Evolutionary conservation across 129 eudicot genomes (phyloP).

Genomic region (Scalesia atractyloides): DNA sequence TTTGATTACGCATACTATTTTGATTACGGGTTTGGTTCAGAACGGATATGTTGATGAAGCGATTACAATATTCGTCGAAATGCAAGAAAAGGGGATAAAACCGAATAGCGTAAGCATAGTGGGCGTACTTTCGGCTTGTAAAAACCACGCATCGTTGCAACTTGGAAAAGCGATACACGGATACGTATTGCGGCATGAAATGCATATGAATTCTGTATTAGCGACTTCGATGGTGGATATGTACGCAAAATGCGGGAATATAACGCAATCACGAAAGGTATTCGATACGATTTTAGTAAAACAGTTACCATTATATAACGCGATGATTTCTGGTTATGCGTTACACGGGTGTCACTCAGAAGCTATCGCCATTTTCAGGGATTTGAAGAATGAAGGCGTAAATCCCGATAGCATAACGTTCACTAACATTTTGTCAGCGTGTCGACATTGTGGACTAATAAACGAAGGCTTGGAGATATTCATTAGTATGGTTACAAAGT

Average conservation of each 20-base stretch:
- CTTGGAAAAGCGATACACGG: conserved; percentile 64
- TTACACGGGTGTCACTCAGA: conserved; percentile 58
- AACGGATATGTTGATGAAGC: conserved; percentile 51
- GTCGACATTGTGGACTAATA: conserved; percentile 59
- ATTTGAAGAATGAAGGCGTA: conserved; percentile 36
- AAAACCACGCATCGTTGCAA: conserved; percentile 44
- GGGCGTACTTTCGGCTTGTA: conserved; percentile 56
- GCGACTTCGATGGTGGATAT: conserved; percentile 76
- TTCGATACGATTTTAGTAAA: conserved; percentile 40
- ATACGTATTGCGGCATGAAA: conserved; percentile 42
- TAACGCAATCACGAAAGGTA: conserved; percentile 49
- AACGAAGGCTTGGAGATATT: conserved; percentile 52
- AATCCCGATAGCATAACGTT: conserved; percentile 61
- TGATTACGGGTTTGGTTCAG: conserved; percentile 57
- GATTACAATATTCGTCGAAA: conserved; percentile 44
- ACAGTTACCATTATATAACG: conserved; percentile 57
- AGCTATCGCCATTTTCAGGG: conserved; percentile 47
- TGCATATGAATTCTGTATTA: conserved; percentile 39
- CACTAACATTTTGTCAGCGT: conserved; percentile 52
- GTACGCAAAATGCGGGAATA: conserved; percentile 84
- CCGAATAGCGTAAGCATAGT: conserved; percentile 48
- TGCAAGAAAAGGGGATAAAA: conserved; percentile 52
- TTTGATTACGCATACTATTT: conserved; percentile 51
- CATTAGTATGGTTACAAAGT: conserved; percentile 35
- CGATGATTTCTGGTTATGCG: conserved; percentile 68